Percentiles rank a stretch among this genome's conserved stretches.
phyloP scores from a whole-genome alignment of 805 yeast genomes.

The baker's yeast (Saccharomyces cerevisiae) region DNA sequence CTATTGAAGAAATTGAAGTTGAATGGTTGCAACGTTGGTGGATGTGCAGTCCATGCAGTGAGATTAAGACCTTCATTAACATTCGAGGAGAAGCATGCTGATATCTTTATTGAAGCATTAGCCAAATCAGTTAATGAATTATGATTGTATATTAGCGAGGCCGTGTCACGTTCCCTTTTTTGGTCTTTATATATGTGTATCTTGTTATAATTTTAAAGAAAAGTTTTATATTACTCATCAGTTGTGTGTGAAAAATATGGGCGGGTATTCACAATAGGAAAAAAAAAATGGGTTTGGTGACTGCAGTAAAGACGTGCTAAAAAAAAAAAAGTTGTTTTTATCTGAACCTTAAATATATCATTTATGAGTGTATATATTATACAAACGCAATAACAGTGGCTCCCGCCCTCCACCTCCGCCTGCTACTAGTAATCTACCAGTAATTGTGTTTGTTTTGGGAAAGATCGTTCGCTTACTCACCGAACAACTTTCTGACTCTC shows the following conservation, averaged over 20 bases:
- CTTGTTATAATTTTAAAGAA: neutral
- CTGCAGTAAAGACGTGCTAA: neutral
- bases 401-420: neutral
- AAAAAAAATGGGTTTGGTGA: neutral
- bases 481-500: constrained; percentile 90
- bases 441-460: neutral
- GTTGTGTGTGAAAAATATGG: neutral
- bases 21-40: constrained; percentile 59
- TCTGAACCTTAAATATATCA: neutral
- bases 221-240: neutral
- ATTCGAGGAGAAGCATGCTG: constrained; percentile 55
- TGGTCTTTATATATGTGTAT: neutral
- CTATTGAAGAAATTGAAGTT: constrained; percentile 39
- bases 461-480: constrained; percentile 46
- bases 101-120: constrained; percentile 41
- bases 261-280: neutral
- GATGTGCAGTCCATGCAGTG: constrained; percentile 51
- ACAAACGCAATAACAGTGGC: neutral
- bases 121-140: constrained; percentile 27
- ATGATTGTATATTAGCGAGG: constrained; percentile 1
- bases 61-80: constrained; percentile 61
- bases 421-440: neutral
- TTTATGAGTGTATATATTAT: neutral
- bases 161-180: neutral
- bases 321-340: neutral